A percentile compares a stretch with the other conserved stretches of the same genome.
These are phyloP conservation scores for Paramecium bursaria DNA, from an alignment of 73 alveolate species.

Conservation along the genomic window DNA sequence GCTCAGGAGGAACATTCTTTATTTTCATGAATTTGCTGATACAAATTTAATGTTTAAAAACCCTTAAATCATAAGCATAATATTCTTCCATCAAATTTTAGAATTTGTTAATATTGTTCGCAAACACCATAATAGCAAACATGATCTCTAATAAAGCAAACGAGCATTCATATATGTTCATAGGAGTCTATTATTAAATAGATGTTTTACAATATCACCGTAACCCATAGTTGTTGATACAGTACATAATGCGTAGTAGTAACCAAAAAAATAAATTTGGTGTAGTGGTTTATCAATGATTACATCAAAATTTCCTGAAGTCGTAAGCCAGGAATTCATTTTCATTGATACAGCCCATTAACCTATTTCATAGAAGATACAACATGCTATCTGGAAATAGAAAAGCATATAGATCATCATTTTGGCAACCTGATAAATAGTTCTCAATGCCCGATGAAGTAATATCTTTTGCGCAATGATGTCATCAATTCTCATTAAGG, in stretches of 20 bases:
- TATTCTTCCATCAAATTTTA: slow-evolving; percentile 62
- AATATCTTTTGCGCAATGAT: slow-evolving; percentile 19
- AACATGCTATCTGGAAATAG: slow-evolving; percentile 13
- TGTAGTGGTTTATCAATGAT: slow-evolving; percentile 32
- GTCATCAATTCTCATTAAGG: slow-evolving; percentile 29
- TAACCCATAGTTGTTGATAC: slow-evolving; percentile 55
- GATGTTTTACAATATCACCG: slow-evolving; percentile 47
- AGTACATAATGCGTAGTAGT: not conserved
- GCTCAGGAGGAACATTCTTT: slow-evolving; percentile 34
- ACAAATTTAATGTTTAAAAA: slow-evolving; percentile 8
- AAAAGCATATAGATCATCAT: slow-evolving; percentile 42
- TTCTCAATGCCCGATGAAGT: slow-evolving; percentile 44
- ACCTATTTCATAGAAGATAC: slow-evolving; percentile 27
- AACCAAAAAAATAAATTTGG: slow-evolving; percentile 24
- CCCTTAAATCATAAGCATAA: not conserved
- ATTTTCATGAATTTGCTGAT: slow-evolving; percentile 48
- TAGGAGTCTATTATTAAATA: slow-evolving; percentile 6
- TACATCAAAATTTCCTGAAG: slow-evolving; percentile 4
- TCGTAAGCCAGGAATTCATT: slow-evolving; percentile 11
- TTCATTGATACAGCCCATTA: not conserved
- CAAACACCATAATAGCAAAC: slow-evolving; percentile 49
- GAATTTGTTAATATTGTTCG: slow-evolving; percentile 38
- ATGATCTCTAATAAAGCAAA: slow-evolving; percentile 18
- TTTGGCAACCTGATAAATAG: not conserved
- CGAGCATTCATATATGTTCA: slow-evolving; percentile 51